Conservation (phyloP, 306 rosid genomes). For the Prunus padus region DNA sequence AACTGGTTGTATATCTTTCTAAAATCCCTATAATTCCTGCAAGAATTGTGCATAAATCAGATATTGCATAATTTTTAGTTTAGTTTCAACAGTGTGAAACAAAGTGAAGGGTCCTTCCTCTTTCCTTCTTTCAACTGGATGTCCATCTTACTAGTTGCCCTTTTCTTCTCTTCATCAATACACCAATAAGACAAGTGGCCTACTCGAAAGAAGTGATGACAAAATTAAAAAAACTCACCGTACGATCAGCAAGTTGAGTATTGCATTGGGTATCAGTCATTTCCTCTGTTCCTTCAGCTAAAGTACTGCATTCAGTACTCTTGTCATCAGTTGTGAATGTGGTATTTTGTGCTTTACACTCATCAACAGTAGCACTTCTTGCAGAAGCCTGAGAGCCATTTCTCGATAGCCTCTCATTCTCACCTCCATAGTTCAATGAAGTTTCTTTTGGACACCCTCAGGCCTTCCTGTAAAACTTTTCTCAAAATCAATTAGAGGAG, state of each 20-base stretch:
- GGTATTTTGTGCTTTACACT: slow-evolving; percentile 27
- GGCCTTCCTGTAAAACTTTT: slow-evolving; percentile 67
- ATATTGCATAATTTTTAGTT: neutral
- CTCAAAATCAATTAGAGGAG: slow-evolving; percentile 57
- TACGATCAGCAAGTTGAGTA: slow-evolving; percentile 37
- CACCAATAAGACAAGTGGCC: neutral
- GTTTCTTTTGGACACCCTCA: slow-evolving; percentile 44
- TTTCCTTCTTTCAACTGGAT: neutral
- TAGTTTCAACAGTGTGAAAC: neutral
- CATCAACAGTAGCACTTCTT: slow-evolving; percentile 32
- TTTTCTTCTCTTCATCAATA: neutral
- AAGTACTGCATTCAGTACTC: slow-evolving; percentile 23
- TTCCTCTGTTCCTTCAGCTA: slow-evolving; percentile 36
- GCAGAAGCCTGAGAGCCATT: slow-evolving; percentile 42
- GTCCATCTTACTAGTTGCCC: neutral
- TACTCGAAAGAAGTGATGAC: neutral
- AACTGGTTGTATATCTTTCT: neutral
- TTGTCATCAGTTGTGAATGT: slow-evolving; percentile 35
- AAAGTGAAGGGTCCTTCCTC: neutral
- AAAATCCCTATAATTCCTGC: neutral
- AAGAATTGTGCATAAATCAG: neutral
- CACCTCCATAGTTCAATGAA: slow-evolving; percentile 38
- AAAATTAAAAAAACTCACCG: slow-evolving; percentile 40
- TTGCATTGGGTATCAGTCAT: slow-evolving; percentile 23
- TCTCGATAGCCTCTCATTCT: slow-evolving; percentile 29